Evolutionary conservation across 352 stramenopile genomes (phyloP).

Genomic region (Globisporangium heterothallicum): DNA sequence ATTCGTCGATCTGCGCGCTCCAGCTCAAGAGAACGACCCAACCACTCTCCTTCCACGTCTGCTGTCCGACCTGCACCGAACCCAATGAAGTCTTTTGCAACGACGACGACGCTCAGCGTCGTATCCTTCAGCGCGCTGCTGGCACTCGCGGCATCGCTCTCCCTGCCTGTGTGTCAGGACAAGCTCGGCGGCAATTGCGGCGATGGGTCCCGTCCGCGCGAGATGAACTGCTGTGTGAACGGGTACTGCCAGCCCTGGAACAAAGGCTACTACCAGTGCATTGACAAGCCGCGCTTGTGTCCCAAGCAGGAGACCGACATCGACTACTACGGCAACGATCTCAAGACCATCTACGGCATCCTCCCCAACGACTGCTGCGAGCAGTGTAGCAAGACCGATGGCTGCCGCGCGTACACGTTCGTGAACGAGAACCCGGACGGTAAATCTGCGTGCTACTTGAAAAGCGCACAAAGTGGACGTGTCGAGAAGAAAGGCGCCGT

Average conservation of each 20-base stretch:
- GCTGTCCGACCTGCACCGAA: not conserved
- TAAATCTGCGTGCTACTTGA: slow-evolving; percentile 49
- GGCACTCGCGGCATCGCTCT: too few relatives aligned
- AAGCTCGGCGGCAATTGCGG: slow-evolving; percentile 38
- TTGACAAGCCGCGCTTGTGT: slow-evolving; percentile 27
- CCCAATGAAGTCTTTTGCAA: not conserved
- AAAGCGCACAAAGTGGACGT: slow-evolving; percentile 20
- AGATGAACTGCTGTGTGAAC: slow-evolving; percentile 34
- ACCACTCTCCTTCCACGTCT: not conserved
- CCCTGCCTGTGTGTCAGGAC: slow-evolving; percentile 34
- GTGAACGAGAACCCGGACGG: slow-evolving; percentile 51
- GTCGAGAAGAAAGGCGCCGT: slow-evolving; percentile 32
- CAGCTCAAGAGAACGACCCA: not conserved
- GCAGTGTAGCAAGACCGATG: slow-evolving; percentile 29
- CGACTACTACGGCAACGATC: slow-evolving; percentile 46
- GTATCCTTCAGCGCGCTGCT: not conserved
- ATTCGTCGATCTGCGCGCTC: not conserved
- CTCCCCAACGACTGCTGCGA: slow-evolving; percentile 35
- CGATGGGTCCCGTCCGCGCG: slow-evolving; percentile 19
- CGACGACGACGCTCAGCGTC: not conserved
- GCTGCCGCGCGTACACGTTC: slow-evolving; percentile 54
- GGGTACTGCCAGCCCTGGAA: slow-evolving; percentile 68
- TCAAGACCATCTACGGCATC: slow-evolving; percentile 35
- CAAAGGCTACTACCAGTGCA: slow-evolving; percentile 52
- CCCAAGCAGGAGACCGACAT: slow-evolving; percentile 36